Percentiles rank a stretch among this genome's conserved stretches.
Evolutionary conservation across 2,329 filamentous ascomycete species (phyloP).

Genomic region (Fusarium cicatricum): DNA sequence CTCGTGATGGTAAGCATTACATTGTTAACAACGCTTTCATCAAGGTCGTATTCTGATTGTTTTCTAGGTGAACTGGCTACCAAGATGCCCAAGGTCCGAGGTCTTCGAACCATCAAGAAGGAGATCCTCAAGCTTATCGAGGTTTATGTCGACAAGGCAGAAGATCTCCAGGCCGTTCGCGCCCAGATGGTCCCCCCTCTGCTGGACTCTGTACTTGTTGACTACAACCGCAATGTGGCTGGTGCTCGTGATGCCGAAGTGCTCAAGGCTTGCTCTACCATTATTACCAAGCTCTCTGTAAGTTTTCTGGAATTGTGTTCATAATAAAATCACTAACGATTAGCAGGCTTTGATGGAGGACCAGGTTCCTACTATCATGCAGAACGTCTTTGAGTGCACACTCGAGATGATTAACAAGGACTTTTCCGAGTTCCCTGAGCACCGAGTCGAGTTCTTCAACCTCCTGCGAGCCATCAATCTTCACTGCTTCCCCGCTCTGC

Average conservation of each 20-base stretch:
- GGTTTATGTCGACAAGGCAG: slow-evolving; percentile 97
- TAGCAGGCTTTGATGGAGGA: slow-evolving; percentile 91
- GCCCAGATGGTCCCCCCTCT: slow-evolving; percentile 95
- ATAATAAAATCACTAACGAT: slow-evolving; percentile 8
- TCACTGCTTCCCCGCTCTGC: slow-evolving; percentile 92
- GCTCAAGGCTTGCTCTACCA: slow-evolving; percentile 95
- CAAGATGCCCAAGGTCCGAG: slow-evolving; percentile 96
- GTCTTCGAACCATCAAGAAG: slow-evolving; percentile 97
- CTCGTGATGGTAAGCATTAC: slow-evolving; percentile 71
- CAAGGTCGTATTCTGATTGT: slow-evolving; percentile 43
- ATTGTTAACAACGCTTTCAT: slow-evolving; percentile 29
- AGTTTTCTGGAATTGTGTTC: slow-evolving; percentile 45
- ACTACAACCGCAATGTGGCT: slow-evolving; percentile 97
- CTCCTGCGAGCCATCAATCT: slow-evolving; percentile 94
- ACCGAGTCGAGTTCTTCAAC: slow-evolving; percentile 99
- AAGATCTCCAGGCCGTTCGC: slow-evolving; percentile 93
- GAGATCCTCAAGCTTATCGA: slow-evolving; percentile 98
- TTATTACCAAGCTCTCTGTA: slow-evolving; percentile 96
- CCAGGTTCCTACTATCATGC: slow-evolving; percentile 96
- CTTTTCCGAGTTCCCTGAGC: slow-evolving; percentile 98
- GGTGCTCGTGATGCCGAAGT: slow-evolving; percentile 97
- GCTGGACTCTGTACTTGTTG: slow-evolving; percentile 89
- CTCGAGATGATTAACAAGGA: slow-evolving; percentile 99
- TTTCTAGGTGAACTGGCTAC: slow-evolving; percentile 83
- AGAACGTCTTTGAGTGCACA: slow-evolving; percentile 98